Evolutionary conservation across 805 yeast species (phyloP).

Genomic region (Candida ficus): DNA sequence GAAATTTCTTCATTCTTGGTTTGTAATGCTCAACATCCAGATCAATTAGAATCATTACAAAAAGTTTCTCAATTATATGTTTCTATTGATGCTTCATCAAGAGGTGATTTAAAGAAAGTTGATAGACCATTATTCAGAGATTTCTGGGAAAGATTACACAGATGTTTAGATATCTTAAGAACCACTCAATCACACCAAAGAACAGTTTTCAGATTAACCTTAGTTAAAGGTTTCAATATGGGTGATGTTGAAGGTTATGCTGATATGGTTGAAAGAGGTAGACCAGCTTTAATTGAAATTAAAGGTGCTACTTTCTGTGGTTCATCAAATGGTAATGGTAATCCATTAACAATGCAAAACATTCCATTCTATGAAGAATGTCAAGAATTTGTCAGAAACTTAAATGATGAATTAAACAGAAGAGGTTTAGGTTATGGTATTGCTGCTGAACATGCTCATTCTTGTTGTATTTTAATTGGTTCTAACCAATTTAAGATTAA

Average conservation of each 20-base stretch:
- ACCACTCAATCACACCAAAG: constrained; percentile 77
- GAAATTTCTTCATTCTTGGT: constrained; percentile 84
- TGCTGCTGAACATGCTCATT: constrained; percentile 95
- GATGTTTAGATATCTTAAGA: constrained; percentile 73
- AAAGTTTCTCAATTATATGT: constrained; percentile 90
- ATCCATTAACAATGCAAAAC: constrained; percentile 90
- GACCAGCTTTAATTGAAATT: constrained; percentile 84
- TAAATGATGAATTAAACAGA: constrained; percentile 54
- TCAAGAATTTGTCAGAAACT: constrained; percentile 59
- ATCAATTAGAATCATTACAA: constrained; percentile 58
- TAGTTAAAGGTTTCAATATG: constrained; percentile 92
- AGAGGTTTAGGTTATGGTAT: constrained; percentile 73
- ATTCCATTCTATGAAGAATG: constrained; percentile 94
- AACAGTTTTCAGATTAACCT: constrained; percentile 84
- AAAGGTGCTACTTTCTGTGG: constrained; percentile 97
- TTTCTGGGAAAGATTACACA: constrained; percentile 84
- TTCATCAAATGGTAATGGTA: constrained; percentile 75
- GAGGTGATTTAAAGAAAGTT: constrained; percentile 69
- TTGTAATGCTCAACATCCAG: constrained; percentile 96
- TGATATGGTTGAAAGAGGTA: constrained; percentile 74
- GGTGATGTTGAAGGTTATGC: constrained; percentile 77
- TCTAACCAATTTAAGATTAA: constrained; percentile 63
- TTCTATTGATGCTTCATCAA: constrained; percentile 91
- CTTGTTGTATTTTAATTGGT: constrained; percentile 86
- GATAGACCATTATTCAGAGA: constrained; percentile 88